Evolutionary conservation across 371 early-diverging fungal genomes (phyloP).

Genomic region (Apophysomyces variabilis): DNA sequence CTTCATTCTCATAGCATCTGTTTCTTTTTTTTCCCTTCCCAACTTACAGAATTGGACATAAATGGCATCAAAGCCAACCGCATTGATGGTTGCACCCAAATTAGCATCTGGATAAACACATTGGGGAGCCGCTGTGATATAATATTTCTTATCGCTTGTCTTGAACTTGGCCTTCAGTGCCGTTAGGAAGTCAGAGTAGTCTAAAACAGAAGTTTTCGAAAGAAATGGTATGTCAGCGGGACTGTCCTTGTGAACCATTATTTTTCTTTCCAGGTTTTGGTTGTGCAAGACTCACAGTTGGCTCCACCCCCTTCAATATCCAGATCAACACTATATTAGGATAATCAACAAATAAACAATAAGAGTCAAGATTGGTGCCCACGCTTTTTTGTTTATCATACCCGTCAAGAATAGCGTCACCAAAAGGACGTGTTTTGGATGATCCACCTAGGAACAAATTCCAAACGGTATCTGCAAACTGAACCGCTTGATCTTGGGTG

Average conservation of each 20-base stretch:
- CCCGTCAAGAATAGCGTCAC: slow-evolving; percentile 63
- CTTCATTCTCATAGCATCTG: background rate
- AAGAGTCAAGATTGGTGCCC: background rate
- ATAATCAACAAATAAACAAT: background rate
- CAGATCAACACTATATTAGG: slow-evolving; percentile 54
- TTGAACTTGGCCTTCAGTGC: slow-evolving; percentile 48
- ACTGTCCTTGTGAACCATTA: background rate
- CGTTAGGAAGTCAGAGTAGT: slow-evolving; percentile 60
- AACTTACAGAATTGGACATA: slow-evolving; percentile 71
- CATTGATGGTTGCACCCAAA: slow-evolving; percentile 54
- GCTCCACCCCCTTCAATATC: slow-evolving; percentile 67
- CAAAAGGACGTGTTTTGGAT: slow-evolving; percentile 59
- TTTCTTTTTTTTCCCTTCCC: background rate
- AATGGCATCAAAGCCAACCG: slow-evolving; percentile 68
- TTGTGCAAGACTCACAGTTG: slow-evolving; percentile 30
- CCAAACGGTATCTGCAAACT: slow-evolving; percentile 63
- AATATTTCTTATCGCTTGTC: slow-evolving; percentile 50
- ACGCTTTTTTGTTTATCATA: slow-evolving; percentile 13
- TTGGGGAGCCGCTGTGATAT: slow-evolving; percentile 78
- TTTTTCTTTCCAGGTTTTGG: background rate
- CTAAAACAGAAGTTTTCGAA: slow-evolving; percentile 26
- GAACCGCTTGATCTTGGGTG: slow-evolving; percentile 39
- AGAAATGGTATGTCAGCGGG: too few relatives aligned
- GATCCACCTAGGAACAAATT: slow-evolving; percentile 62
- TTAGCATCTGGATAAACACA: slow-evolving; percentile 75